These are phyloP conservation scores for Davidsoniella neocaledoniae DNA, from an alignment of 2,329 filamentous ascomycete genomes.

Conservation along the genomic window DNA sequence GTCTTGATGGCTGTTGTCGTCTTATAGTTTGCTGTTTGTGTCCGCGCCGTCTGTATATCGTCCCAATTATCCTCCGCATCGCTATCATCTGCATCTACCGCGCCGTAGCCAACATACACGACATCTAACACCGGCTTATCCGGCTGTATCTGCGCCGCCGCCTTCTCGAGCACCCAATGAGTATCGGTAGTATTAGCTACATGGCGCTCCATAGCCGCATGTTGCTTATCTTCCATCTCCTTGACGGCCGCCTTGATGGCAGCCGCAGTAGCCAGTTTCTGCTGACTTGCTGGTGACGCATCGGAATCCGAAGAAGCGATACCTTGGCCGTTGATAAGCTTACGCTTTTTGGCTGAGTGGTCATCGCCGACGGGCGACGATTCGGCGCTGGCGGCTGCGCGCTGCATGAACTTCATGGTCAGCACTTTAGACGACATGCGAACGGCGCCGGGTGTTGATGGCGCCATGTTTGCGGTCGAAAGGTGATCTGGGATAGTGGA, in stretches of 20 bases:
- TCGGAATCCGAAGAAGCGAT: slow-evolving; percentile 22
- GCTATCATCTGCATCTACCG: slow-evolving; percentile 25
- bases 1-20: slow-evolving; percentile 12
- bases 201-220: slow-evolving; percentile 43
- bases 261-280: slow-evolving; percentile 20
- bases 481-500: background rate
- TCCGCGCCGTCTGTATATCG: slow-evolving; percentile 19
- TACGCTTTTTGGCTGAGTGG: slow-evolving; percentile 46
- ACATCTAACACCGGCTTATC: slow-evolving; percentile 32
- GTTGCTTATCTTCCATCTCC: slow-evolving; percentile 48
- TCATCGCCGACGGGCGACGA: slow-evolving; percentile 29
- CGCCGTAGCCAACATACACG: slow-evolving; percentile 39
- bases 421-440: slow-evolving; percentile 74
- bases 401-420: slow-evolving; percentile 97
- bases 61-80: slow-evolving; percentile 20
- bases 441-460: slow-evolving; percentile 34
- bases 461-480: slow-evolving; percentile 23
- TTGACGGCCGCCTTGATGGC: slow-evolving; percentile 47
- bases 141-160: slow-evolving; percentile 17
- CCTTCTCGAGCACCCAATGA: slow-evolving; percentile 54
- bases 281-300: background rate
- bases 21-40: slow-evolving; percentile 20
- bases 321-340: slow-evolving; percentile 18
- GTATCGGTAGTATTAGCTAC: slow-evolving; percentile 50
- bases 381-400: slow-evolving; percentile 41